Conservation (phyloP, 345 rosid species). For the Combretum micranthum region DNA sequence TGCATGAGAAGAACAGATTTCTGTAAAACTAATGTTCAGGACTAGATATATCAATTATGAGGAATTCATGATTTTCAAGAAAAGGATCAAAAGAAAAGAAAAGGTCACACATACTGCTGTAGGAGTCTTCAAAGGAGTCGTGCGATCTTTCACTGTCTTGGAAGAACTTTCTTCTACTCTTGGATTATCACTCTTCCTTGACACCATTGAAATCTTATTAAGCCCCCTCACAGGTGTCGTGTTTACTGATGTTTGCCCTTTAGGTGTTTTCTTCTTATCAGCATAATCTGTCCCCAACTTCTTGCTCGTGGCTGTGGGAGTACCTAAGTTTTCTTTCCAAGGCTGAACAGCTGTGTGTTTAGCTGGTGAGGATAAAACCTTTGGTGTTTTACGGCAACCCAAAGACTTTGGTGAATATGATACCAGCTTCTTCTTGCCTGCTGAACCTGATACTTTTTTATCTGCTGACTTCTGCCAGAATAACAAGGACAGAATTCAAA, state of each 20-base stretch:
- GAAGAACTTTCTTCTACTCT: constrained; percentile 16
- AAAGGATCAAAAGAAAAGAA: constrained; percentile 3
- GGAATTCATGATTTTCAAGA: background rate
- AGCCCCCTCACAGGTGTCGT: constrained; percentile 13
- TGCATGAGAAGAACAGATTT: constrained; percentile 14
- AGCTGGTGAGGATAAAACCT: constrained; percentile 17
- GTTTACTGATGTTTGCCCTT: constrained; percentile 21
- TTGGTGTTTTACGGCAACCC: constrained; percentile 1
- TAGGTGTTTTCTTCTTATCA: constrained; percentile 16
- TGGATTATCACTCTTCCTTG: constrained; percentile 8
- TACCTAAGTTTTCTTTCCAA: constrained; percentile 16
- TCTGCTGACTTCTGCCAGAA: background rate
- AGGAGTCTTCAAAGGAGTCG: constrained; percentile 64
- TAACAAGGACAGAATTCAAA: background rate
- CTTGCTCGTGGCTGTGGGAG: constrained; percentile 14
- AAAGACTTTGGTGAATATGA: constrained; percentile 13
- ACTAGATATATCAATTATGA: background rate
- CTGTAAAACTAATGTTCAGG: background rate
- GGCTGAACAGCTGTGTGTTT: constrained; percentile 9
- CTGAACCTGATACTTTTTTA: constrained; percentile 7
- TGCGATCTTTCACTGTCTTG: constrained; percentile 43
- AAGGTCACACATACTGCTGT: constrained; percentile 22
- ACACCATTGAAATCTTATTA: background rate
- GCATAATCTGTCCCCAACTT: constrained; percentile 8
- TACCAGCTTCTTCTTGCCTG: constrained; percentile 21